Evolutionary conservation across 108 stramenopile genomes (phyloP).

Genomic region (Aureococcus anophagefferens): DNA sequence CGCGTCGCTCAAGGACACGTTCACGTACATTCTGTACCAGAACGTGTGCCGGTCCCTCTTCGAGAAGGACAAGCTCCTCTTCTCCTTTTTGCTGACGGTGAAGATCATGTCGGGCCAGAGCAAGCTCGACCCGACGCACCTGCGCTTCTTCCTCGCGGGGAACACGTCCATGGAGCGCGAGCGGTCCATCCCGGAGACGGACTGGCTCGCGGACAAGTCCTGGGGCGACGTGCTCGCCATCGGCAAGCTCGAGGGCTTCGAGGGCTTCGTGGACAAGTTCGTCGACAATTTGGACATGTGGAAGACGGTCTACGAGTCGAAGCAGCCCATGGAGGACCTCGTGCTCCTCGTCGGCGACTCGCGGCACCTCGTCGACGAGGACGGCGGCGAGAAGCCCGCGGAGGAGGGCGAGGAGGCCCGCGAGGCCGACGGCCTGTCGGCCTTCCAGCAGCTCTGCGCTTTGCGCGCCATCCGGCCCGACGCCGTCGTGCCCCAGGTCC

Average conservation of each 20-base stretch:
- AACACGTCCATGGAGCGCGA: conserved; percentile 37
- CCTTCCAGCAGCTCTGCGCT: conserved; percentile 36
- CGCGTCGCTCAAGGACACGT: conserved; percentile 34
- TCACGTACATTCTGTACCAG: conserved; percentile 44
- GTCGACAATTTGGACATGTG: conserved; percentile 19
- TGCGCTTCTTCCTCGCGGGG: conserved; percentile 52
- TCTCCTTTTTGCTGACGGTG: conserved; percentile 42
- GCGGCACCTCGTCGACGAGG: too few species aligned
- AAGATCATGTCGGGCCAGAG: conserved; percentile 44
- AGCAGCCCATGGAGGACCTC: conserved; percentile 41
- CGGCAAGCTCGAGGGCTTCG: conserved; percentile 12
- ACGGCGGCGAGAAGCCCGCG: too few species aligned
- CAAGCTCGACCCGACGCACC: conserved; percentile 38
- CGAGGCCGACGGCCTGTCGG: conserved; percentile 19
- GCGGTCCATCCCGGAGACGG: conserved; percentile 29
- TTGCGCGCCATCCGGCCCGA: conserved; percentile 47
- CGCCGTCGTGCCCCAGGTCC: conserved; percentile 42
- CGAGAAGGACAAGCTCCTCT: conserved; percentile 58
- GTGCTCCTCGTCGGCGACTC: conserved; percentile 39
- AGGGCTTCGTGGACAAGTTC: conserved; percentile 26
- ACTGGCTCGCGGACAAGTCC: conserved; percentile 34
- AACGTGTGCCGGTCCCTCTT: conserved; percentile 57
- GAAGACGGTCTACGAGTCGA: conserved; percentile 44
- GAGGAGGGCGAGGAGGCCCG: conserved; percentile 33
- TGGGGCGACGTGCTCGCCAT: conserved; percentile 46